Evolutionary conservation across 176 grass and related monocot genomes (phyloP), one percentile per base, ranked within the genome.

Genomic region (Oropetium thomaeum): DNA sequence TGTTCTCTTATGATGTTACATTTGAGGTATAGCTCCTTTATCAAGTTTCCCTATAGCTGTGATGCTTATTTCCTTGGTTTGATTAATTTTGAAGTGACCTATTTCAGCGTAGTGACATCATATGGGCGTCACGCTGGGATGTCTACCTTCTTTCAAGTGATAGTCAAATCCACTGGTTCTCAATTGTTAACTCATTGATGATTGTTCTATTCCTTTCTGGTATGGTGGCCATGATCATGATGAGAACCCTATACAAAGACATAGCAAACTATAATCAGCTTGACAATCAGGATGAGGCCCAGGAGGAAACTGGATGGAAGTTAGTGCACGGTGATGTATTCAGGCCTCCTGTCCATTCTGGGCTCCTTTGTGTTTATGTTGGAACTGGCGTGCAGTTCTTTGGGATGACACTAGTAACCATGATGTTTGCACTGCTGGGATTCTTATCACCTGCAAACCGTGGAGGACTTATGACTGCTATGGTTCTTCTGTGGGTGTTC

Each of bases 271-370:
- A 89, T 70, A 93, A 89, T 57, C 90, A 89, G 35, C 84, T 89
- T 39, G 90, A 93, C 22, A 89, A 83, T 70, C 87, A 89, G 69
- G 87, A 93, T 32, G 87, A 89, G 75, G 90, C 81, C 35, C 90
- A 93, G 58, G 90, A 93, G 87, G 90, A 87, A 89, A 93, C 90
- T 79, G 87, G 90, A 34, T 93, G 90, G 90, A 93, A 93, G 65
- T 83, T 93, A 57, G 87, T 93, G 33, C 90, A 93, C 58, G 84
- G 87, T 79, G 90, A 93, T 71, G 84, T 75, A 51, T 93, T 93
- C 69, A 83, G 90, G 58, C 87, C 87, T 33, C 90, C 90, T 81
- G 74, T 89, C 43, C 84, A 93, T 65, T 89, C 90, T 15, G 90
- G 87, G 15, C 87, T 93, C 59, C 87, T 93, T 40, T 93, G 87